Base-by-base conservation (phyloP, 257 asterid species). In the Solanum habrochaites region DNA sequence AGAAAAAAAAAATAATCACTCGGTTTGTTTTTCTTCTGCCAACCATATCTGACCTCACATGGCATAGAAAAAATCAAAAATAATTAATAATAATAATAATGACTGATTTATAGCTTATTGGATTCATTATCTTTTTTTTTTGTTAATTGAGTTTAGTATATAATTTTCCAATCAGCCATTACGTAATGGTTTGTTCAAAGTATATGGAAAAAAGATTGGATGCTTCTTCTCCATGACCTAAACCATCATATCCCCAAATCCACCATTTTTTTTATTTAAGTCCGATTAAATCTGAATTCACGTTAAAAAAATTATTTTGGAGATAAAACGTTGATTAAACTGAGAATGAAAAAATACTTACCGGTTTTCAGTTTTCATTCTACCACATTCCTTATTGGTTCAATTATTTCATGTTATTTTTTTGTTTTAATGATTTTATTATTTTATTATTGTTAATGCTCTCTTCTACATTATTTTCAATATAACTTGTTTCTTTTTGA, bases 141-240 rank as follows among this genome's bases (percentile, higher is more conserved):
- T 39, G 43, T 40, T 49, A 81, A 81, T 81, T 73, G 14, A 49
- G 43, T 39, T 73, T 39, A 73, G 31, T 20, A 43, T 27, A 42
- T 25, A 39, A 5, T 42, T 64, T 72, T 43, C 27, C 43, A 82
- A 62, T 85, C 73, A 35, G 80, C 56, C 66, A 83, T 85, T 85
- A 87, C 87, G 90, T 88, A 89, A 58, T 37, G 86, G 67, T 15
- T 15, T 85, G 69, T 35, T 71, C 7, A 64, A 64, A 75, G 67
- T 69, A 89, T 73, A 82, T 73, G 81, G 67, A 12, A 69, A 69
- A 77, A 88, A 83, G 75, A 52, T 75, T 49, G 87, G 88, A 81
- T 73, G 89, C 71, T 85, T 86, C 32, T 64, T 75, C 58, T 74
- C 67, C 43, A 75, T 82, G 87, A 87, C 90, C 83, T 85, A 85